Evolutionary conservation across 768 basidiomycete genomes (phyloP).

Genomic region (Suillus weaverae): DNA sequence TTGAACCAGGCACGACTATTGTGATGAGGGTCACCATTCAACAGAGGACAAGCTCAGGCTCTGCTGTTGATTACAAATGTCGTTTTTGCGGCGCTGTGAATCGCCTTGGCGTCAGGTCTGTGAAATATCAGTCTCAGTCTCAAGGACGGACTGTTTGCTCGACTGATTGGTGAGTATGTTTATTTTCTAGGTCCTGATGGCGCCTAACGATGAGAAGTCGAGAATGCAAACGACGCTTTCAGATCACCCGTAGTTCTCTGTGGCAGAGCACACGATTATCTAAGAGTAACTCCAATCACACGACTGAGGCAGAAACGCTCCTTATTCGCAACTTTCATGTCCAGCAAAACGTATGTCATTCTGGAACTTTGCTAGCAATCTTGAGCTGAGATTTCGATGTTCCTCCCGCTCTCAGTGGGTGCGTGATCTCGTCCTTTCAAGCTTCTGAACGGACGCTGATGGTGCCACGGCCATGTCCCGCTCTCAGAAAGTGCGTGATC

Average conservation of each 20-base stretch:
- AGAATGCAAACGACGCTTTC: conserved; percentile 30
- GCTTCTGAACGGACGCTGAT: neutral
- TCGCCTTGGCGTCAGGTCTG: neutral
- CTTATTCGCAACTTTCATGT: neutral
- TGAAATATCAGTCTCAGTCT: conserved; percentile 9
- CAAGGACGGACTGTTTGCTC: conserved; percentile 12
- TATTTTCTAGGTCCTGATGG: neutral
- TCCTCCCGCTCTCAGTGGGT: neutral
- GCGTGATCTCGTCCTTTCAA: neutral
- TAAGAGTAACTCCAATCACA: neutral
- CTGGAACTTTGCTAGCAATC: neutral
- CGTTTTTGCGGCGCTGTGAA: conserved; percentile 15
- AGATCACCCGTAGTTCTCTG: conserved; percentile 3
- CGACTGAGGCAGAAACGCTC: neutral
- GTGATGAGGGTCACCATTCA: conserved; percentile 27
- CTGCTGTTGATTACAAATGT: conserved; percentile 17
- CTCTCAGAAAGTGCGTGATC: neutral
- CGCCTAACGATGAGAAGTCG: conserved; percentile 15
- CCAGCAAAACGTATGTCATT: neutral
- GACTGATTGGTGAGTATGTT: conserved; percentile 22
- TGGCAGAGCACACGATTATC: neutral
- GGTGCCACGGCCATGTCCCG: neutral
- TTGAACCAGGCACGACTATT: conserved; percentile 25
- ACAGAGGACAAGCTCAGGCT: conserved; percentile 5
- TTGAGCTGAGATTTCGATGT: neutral